phyloP scores from a whole-genome alignment of 306 rosid species.

The Abrus precatorius region DNA sequence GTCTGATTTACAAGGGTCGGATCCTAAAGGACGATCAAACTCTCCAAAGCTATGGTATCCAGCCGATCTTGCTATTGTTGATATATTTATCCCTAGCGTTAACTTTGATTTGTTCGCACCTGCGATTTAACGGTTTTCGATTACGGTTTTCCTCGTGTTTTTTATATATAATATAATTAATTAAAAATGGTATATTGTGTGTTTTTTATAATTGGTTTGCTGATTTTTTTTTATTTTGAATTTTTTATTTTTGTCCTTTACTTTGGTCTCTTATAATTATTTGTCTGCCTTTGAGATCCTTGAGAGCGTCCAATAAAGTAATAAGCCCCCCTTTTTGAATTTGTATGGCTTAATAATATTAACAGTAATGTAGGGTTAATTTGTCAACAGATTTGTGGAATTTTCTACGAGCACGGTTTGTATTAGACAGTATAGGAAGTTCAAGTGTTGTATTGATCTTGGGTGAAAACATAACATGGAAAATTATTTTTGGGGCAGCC shows the following conservation, averaged over 20 bases:
- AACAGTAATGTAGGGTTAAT: not conserved
- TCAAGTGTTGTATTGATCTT: not conserved
- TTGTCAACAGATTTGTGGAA: not conserved
- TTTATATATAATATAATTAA: slow-evolving; percentile 3
- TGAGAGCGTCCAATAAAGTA: not conserved
- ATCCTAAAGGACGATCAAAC: slow-evolving; percentile 86
- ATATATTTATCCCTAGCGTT: not conserved
- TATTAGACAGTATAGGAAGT: not conserved
- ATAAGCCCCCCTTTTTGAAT: slow-evolving; percentile 4
- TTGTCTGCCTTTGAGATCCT: not conserved
- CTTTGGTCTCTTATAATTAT: not conserved
- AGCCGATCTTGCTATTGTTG: slow-evolving; percentile 38
- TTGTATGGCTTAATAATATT: slow-evolving; percentile 12
- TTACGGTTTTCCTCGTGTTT: not conserved
- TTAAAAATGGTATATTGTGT: too few species aligned
- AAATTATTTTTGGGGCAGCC: slow-evolving; percentile 10
- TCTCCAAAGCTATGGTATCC: slow-evolving; percentile 78
- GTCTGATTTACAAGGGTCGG: slow-evolving; percentile 92
- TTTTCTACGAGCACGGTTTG: not conserved
- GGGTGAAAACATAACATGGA: not conserved
- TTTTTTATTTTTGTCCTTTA: not conserved
- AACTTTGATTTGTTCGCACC: slow-evolving; percentile 5
- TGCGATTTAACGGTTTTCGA: not conserved
- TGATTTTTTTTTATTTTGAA: slow-evolving; percentile 10
- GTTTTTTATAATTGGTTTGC: not conserved